Evolutionary conservation across 2,329 filamentous ascomycete genomes (phyloP).

Genomic region (Fusarium veterinarium): DNA sequence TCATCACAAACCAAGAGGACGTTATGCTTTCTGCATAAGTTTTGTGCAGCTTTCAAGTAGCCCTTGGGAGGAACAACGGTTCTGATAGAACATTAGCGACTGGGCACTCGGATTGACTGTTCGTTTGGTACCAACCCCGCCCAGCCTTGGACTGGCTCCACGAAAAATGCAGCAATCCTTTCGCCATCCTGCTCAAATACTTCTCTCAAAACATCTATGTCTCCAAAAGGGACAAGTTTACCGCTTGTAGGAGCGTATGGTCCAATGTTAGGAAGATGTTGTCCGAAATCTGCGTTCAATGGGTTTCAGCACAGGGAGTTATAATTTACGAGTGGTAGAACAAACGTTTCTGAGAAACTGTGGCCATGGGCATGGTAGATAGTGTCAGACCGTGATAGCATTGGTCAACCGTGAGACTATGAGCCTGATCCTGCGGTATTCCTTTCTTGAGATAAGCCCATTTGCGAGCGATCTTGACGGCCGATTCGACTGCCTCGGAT

Average conservation of each 20-base stretch:
- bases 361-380: neutral
- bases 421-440: neutral
- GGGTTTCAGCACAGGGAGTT: neutral
- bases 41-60: neutral
- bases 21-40: neutral
- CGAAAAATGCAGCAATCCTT: neutral
- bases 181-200: neutral
- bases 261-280: neutral
- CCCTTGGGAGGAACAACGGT: neutral
- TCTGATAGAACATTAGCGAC: neutral
- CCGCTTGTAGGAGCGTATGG: neutral
- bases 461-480: neutral
- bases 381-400: neutral
- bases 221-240: neutral
- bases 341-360: neutral
- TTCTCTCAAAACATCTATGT: neutral
- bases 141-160: neutral
- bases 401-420: neutral
- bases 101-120: neutral
- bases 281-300: neutral
- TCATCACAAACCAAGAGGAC: neutral
- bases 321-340: accelerated
- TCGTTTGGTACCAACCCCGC: neutral
- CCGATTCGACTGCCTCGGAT: neutral
- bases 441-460: neutral